Evolutionary conservation across 108 stramenopile genomes (phyloP).

Genomic region (Epithemia pelagica): DNA sequence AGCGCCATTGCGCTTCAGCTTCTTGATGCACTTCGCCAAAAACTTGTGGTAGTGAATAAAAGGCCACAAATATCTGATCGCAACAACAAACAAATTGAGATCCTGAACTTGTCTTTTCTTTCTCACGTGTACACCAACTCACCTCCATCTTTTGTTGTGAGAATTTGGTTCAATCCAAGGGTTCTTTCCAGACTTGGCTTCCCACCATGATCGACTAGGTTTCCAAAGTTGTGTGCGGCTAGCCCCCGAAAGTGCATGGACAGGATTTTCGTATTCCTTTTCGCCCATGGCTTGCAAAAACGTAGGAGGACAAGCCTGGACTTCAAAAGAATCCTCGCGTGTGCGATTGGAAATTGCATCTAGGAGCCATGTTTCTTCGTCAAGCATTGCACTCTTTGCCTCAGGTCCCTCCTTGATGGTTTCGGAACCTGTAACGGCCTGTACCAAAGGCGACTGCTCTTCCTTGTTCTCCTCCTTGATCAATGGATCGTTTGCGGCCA

Average conservation of each 20-base stretch:
- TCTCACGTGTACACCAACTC: slow-evolving; percentile 27
- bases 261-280: slow-evolving; percentile 46
- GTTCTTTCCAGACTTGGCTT: slow-evolving; percentile 85
- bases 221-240: slow-evolving; percentile 86
- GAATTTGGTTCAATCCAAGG: slow-evolving; percentile 84
- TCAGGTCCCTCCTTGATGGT: neutral
- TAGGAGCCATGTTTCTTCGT: slow-evolving; percentile 79
- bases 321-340: slow-evolving; percentile 33
- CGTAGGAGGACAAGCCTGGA: slow-evolving; percentile 53
- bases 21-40: slow-evolving; percentile 83
- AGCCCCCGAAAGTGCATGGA: slow-evolving; percentile 19
- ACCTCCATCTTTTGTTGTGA: slow-evolving; percentile 89
- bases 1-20: slow-evolving; percentile 81
- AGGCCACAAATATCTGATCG: slow-evolving; percentile 77
- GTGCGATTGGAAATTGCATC: slow-evolving; percentile 48
- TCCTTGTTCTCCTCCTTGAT: slow-evolving; percentile 24
- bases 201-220: slow-evolving; percentile 86
- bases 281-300: slow-evolving; percentile 86
- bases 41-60: slow-evolving; percentile 91
- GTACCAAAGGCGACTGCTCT: slow-evolving; percentile 15
- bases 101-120: neutral
- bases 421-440: neutral
- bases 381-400: slow-evolving; percentile 46
- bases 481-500: slow-evolving; percentile 43
- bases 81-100: slow-evolving; percentile 4